Evolutionary conservation across 768 basidiomycete genomes (phyloP).

Genomic region (Suillus subluteus): DNA sequence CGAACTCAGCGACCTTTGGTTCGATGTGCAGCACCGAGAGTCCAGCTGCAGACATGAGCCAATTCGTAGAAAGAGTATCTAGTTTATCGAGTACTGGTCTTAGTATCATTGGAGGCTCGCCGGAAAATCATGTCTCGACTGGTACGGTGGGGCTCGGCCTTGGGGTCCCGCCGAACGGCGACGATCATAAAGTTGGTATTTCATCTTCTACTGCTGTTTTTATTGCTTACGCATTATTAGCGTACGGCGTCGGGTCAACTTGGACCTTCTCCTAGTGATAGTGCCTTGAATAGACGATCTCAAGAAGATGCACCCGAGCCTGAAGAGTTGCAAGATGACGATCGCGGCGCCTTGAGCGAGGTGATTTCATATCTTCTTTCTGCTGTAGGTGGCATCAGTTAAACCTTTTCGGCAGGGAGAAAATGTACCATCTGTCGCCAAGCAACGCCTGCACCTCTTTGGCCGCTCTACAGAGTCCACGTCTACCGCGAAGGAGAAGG

Average conservation of each 20-base stretch:
- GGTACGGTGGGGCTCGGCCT: conserved; percentile 30
- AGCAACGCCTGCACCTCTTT: conserved; percentile 59
- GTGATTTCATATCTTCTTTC: conserved; percentile 42
- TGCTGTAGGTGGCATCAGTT: conserved; percentile 7
- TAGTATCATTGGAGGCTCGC: conserved; percentile 27
- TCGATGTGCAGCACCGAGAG: conserved; percentile 38
- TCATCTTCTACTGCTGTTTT: not conserved
- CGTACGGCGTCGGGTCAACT: conserved; percentile 57
- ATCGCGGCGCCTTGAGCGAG: conserved; percentile 67
- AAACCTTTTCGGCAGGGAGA: conserved; percentile 49
- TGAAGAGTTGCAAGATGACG: conserved; percentile 45
- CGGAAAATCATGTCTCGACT: not conserved
- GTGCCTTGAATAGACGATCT: conserved; percentile 45
- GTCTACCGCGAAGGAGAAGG: conserved; percentile 36
- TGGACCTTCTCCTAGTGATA: conserved; percentile 63
- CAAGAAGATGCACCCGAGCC: conserved; percentile 41
- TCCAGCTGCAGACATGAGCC: conserved; percentile 25
- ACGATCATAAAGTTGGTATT: not conserved
- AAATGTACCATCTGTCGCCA: conserved; percentile 39
- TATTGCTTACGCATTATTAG: conserved; percentile 17
- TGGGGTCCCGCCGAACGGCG: conserved; percentile 3
- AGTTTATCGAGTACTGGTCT: conserved; percentile 31
- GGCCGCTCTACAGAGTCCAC: conserved; percentile 54
- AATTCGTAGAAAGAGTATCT: conserved; percentile 27
- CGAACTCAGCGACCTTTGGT: conserved; percentile 26